Evolutionary conservation across 352 stramenopile species (phyloP).

Genomic region (Globisporangium mamillatum): DNA sequence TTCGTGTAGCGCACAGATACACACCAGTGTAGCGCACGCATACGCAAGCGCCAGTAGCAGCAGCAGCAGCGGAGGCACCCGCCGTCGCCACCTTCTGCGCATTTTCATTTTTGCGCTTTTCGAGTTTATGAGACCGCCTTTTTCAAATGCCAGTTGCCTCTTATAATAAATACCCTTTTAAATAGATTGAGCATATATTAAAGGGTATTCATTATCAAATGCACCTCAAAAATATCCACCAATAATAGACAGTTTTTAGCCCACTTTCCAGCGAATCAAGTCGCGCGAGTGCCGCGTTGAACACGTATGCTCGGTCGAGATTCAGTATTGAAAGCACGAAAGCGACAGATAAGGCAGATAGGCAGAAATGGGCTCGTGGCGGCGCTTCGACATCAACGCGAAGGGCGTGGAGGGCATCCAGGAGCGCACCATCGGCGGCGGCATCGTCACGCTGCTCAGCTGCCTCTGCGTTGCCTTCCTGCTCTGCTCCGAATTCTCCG

Average conservation of each 20-base stretch:
- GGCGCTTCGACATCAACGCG: conserved; percentile 84
- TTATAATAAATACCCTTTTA: not conserved
- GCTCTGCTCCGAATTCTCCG: conserved; percentile 78
- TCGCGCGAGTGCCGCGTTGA: conserved; percentile 1
- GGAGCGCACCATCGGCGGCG: conserved; percentile 81
- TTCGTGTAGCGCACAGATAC: not conserved
- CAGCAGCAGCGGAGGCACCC: conserved; percentile 2
- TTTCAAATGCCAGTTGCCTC: conserved; percentile 4
- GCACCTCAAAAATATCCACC: not conserved
- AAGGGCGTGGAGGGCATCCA: conserved; percentile 90
- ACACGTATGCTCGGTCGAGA: conserved; percentile 12
- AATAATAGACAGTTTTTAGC: not conserved
- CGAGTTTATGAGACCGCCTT: not conserved
- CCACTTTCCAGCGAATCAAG: conserved; percentile 18
- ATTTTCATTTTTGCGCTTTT: not conserved
- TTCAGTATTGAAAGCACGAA: conserved; percentile 13
- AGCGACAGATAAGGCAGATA: conserved; percentile 1
- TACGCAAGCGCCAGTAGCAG: not conserved
- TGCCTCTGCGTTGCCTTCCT: conserved; percentile 69
- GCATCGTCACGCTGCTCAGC: conserved; percentile 80
- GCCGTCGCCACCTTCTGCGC: not conserved
- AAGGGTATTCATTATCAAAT: not conserved
- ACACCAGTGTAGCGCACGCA: not conserved
- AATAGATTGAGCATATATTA: not conserved
- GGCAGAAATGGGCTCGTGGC: conserved; percentile 52